Base-by-base conservation (phyloP, 225 moss, liverwort and hornwort genomes). In the Pseudoscleropodium purum region DNA sequence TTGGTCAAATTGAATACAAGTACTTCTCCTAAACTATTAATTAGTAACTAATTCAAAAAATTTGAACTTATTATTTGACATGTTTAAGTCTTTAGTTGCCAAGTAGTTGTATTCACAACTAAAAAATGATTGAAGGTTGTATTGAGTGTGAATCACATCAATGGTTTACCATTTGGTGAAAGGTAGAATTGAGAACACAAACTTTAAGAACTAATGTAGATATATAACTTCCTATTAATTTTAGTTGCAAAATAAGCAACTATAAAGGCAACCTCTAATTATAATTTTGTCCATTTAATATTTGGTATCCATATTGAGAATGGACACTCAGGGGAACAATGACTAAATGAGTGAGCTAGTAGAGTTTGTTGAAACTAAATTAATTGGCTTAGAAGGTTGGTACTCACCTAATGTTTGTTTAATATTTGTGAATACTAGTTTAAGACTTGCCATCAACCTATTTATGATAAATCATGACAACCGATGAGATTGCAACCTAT, bases 401-500 rank as follows among this genome's bases (percentile, higher is more conserved):
- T 24, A 25, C 2, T 70, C 0, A 7, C 13, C 4, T 39, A 7
- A 69, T n/a, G 37, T 19, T 11, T 67, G 37, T 36, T 6, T 21
- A 6, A 6, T 13, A 72, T 41, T 3, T 3, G 0, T 25, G 7
- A 41, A 25, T 41, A 72, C 2, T 39, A 72, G 39, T 15, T 72
- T 72, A 15, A 72, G 15, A 41, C 9, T 41, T 3, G 26, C 41
- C 27, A 26, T 26, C 3, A 41, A 1, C 1, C 1, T 0, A 1
- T 70, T 2, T 43, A 15, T 41, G 9, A 72, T 2, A 72, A 41
- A 72, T 8, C 2, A 4, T 2, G 2, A 41, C 39, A 70, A 39
- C 8, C 4, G 8, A 70, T 8, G 4, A 8, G 8, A 41, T 26
- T 41, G 26, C 3, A 41, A 1, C 1, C 1, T 0, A 1, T 70